Evolutionary conservation across 148 eudicot species (phyloP).

Genomic region (Rhododendron mucronatum): DNA sequence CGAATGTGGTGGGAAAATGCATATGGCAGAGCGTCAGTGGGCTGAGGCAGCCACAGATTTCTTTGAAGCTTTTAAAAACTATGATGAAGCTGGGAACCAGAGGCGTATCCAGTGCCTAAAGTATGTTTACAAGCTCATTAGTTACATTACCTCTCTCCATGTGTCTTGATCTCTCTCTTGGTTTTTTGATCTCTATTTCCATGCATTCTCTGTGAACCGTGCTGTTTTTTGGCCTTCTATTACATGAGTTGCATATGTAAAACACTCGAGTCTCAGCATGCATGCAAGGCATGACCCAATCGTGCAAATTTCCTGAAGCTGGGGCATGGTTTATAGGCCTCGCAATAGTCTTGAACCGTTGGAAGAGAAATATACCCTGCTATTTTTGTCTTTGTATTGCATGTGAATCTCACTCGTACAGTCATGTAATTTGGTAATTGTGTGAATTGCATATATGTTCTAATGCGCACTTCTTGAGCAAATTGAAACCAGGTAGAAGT

Average conservation of each 20-base stretch:
- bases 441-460: background rate
- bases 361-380: background rate
- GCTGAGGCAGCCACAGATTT: slow-evolving; percentile 96
- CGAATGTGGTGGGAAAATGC: slow-evolving; percentile 99
- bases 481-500: background rate
- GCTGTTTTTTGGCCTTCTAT: background rate
- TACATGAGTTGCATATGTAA: background rate
- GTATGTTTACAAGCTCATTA: slow-evolving; percentile 39
- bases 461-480: background rate
- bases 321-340: background rate
- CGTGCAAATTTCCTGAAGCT: background rate
- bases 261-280: background rate
- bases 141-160: background rate
- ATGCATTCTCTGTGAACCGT: background rate
- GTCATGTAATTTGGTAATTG: background rate
- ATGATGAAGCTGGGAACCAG: slow-evolving; percentile 97
- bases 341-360: background rate
- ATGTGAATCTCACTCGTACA: background rate
- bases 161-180: background rate
- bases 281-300: background rate
- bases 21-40: slow-evolving; percentile 99
- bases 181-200: background rate
- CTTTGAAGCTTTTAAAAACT: slow-evolving; percentile 98
- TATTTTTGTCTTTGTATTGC: background rate
- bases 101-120: slow-evolving; percentile 92